Conservation (phyloP, 1,139 yeast genomes). For the Lodderomyces jiufengensis region DNA sequence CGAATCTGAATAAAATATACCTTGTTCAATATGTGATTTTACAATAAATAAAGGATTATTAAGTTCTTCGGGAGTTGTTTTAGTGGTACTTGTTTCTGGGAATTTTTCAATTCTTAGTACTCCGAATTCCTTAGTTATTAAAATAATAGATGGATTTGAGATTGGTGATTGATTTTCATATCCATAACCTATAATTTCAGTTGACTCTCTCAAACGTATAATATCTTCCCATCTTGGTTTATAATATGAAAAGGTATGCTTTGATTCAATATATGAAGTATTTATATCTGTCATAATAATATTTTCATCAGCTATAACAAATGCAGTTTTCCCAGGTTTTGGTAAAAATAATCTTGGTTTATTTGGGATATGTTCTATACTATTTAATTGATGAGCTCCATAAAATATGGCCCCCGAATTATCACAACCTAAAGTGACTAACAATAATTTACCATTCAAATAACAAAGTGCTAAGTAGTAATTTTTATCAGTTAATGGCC, state of each 20-base stretch:
- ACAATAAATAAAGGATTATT: conserved; percentile 39
- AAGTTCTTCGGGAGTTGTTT: conserved; percentile 13
- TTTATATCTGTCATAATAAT: conserved; percentile 64
- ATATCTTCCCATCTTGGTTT: conserved; percentile 78
- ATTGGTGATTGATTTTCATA: conserved; percentile 36
- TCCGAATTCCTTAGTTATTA: conserved; percentile 60
- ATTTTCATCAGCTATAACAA: conserved; percentile 57
- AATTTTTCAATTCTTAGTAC: conserved; percentile 58
- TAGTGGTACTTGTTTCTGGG: conserved; percentile 12
- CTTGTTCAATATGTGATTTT: conserved; percentile 78
- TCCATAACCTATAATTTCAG: conserved; percentile 61
- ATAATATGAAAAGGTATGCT: conserved; percentile 29
- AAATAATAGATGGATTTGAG: conserved; percentile 39
- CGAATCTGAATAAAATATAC: conserved; percentile 56
- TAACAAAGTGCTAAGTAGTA: conserved; percentile 32
- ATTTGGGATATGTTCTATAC: conserved; percentile 20
- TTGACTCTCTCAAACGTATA: conserved; percentile 50
- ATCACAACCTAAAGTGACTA: conserved; percentile 56
- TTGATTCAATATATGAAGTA: conserved; percentile 32
- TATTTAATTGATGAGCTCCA: conserved; percentile 52
- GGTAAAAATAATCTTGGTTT: conserved; percentile 60
- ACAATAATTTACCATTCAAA: conserved; percentile 28
- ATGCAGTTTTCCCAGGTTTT: conserved; percentile 58
- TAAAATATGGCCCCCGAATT: conserved; percentile 51
- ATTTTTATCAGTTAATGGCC: conserved; percentile 33